Percentiles rank a stretch among this genome's conserved stretches.
These are phyloP conservation scores for Fusarium armeniacum DNA, from an alignment of 2,329 filamentous ascomycete species.

Conservation along the genomic window DNA sequence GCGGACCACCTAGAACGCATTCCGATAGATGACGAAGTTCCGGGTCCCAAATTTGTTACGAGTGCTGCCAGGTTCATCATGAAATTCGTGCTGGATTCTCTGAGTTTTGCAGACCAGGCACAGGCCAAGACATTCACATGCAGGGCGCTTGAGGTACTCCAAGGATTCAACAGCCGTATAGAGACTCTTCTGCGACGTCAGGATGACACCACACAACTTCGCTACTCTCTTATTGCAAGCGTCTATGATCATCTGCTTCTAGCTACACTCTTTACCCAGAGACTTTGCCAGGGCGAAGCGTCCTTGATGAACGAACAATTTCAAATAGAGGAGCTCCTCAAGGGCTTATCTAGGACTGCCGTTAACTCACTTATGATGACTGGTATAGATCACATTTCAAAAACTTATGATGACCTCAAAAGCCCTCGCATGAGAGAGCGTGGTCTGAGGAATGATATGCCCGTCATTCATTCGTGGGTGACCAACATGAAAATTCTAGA, in stretches of 20 bases:
- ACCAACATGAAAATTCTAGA: conserved; percentile 68
- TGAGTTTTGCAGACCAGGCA: conserved; percentile 57
- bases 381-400: conserved; percentile 61
- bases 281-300: conserved; percentile 58
- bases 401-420: conserved; percentile 64
- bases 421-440: conserved; percentile 61
- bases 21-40: not conserved
- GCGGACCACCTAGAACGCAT: conserved; percentile 59
- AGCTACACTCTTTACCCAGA: conserved; percentile 56
- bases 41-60: conserved; percentile 39
- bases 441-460: conserved; percentile 65
- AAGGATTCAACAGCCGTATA: conserved; percentile 57
- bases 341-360: conserved; percentile 56
- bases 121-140: conserved; percentile 59
- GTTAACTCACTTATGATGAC: conserved; percentile 58
- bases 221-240: conserved; percentile 36
- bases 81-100: conserved; percentile 61
- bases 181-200: conserved; percentile 28
- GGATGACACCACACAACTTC: conserved; percentile 2
- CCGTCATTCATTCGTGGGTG: conserved; percentile 69
- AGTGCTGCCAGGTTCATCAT: conserved; percentile 62
- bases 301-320: conserved; percentile 55
- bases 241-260: conserved; percentile 53
- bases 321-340: conserved; percentile 65
- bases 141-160: conserved; percentile 60